phyloP scores from a whole-genome alignment of 495 filamentous ascomycete species.

The Stereocaulon alpinum region DNA sequence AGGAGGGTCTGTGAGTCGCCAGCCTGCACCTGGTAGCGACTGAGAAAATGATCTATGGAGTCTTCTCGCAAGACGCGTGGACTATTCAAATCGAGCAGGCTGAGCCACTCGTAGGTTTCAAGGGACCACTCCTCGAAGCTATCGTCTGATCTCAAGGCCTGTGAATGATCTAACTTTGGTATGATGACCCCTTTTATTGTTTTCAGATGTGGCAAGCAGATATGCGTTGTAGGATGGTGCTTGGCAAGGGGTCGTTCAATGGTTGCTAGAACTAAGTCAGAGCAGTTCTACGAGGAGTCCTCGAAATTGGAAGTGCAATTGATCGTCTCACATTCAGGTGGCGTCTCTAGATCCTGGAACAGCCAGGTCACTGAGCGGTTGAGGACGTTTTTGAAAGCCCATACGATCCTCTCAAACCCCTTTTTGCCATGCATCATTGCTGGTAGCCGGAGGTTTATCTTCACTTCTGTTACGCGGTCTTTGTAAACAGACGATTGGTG shows the following conservation, averaged over 20 bases:
- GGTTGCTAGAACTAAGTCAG: neutral
- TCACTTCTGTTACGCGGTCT: constrained; percentile 47
- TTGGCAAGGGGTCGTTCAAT: constrained; percentile 39
- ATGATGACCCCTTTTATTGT: constrained; percentile 32
- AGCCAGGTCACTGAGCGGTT: constrained; percentile 66
- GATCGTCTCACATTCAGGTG: neutral
- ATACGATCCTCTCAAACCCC: constrained; percentile 73
- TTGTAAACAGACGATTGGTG: neutral
- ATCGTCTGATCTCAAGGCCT: constrained; percentile 29
- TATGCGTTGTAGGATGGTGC: constrained; percentile 43
- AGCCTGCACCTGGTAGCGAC: constrained; percentile 62
- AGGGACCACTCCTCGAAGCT: constrained; percentile 51
- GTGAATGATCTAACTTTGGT: constrained; percentile 39
- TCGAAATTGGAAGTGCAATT: neutral
- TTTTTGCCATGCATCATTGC: constrained; percentile 89
- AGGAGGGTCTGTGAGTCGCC: constrained; percentile 20
- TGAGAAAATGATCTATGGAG: constrained; percentile 67
- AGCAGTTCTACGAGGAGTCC: neutral
- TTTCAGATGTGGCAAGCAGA: constrained; percentile 25
- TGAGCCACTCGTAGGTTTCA: constrained; percentile 75
- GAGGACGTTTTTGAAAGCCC: constrained; percentile 77
- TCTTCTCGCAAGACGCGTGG: constrained; percentile 60
- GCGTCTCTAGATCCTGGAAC: constrained; percentile 51
- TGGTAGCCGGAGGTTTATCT: constrained; percentile 66
- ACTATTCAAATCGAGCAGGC: constrained; percentile 59